A percentile compares a stretch with the other conserved stretches of the same genome.
These are phyloP conservation scores for Inga oerstediana DNA, from an alignment of 306 rosid species.

Conservation along the genomic window DNA sequence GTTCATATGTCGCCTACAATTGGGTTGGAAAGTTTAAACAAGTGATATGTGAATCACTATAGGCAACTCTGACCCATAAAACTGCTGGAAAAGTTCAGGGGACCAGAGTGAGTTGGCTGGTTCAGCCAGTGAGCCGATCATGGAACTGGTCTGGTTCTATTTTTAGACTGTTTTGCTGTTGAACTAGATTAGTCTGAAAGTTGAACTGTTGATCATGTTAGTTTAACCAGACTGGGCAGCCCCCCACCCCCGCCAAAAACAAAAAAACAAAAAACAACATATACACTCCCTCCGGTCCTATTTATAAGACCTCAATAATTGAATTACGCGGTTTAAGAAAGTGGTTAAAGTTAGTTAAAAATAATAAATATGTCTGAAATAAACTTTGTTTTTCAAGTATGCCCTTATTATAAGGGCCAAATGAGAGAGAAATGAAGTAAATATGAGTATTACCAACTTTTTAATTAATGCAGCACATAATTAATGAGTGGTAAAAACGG, in stretches of 20 bases:
- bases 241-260: background rate
- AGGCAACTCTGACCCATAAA: background rate
- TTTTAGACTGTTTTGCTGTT: background rate
- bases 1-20: background rate
- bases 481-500: no score
- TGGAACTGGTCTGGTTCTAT: background rate
- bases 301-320: no score
- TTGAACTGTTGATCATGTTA: background rate
- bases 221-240: background rate
- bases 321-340: no score
- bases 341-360: no score
- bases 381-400: no score
- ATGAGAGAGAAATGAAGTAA: no score
- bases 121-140: background rate
- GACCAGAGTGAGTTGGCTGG: background rate
- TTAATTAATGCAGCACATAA: no score
- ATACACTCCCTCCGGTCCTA: no score
- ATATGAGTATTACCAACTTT: no score
- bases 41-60: background rate
- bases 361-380: no score
- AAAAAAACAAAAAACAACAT: no score
- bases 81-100: slow-evolving; percentile 1
- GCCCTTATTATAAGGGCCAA: no score
- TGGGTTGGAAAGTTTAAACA: background rate
- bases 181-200: background rate